These are phyloP conservation scores for Fomitopsis serialis DNA, from an alignment of 768 basidiomycete genomes.

Conservation along the genomic window DNA sequence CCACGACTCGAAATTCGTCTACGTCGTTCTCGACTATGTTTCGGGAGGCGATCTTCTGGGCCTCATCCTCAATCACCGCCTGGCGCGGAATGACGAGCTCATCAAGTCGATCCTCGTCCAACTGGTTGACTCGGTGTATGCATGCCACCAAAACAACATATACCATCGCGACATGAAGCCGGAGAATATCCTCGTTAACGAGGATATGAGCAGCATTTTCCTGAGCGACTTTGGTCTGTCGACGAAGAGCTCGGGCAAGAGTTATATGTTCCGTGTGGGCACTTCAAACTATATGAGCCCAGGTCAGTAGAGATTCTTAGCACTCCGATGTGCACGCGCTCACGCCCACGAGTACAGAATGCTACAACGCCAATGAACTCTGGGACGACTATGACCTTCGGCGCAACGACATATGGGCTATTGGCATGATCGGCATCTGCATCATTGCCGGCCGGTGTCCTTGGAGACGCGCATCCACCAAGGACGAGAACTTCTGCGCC, in stretches of 20 bases:
- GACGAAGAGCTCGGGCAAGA: slow-evolving; percentile 26
- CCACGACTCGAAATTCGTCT: slow-evolving; percentile 55
- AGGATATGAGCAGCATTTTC: slow-evolving; percentile 31
- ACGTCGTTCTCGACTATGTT: slow-evolving; percentile 53
- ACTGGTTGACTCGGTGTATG: slow-evolving; percentile 46
- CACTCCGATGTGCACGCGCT: slow-evolving; percentile 4
- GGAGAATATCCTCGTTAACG: slow-evolving; percentile 42
- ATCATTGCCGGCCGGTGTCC: slow-evolving; percentile 75
- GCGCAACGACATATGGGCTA: slow-evolving; percentile 67
- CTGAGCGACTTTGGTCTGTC: slow-evolving; percentile 42
- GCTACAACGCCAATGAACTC: slow-evolving; percentile 40
- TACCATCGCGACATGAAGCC: slow-evolving; percentile 58
- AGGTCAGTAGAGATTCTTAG: slow-evolving; percentile 34
- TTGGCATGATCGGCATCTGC: slow-evolving; percentile 79
- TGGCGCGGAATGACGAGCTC: slow-evolving; percentile 38
- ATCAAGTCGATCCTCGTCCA: slow-evolving; percentile 47
- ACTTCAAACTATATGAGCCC: slow-evolving; percentile 67
- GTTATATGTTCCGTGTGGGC: slow-evolving; percentile 51
- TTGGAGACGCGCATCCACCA: slow-evolving; percentile 65
- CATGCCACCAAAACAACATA: slow-evolving; percentile 43
- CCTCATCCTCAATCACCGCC: slow-evolving; percentile 29
- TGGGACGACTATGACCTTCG: slow-evolving; percentile 49
- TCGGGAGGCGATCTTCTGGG: slow-evolving; percentile 41
- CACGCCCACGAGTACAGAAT: slow-evolving; percentile 37
- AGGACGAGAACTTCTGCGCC: slow-evolving; percentile 62